A percentile compares a stretch with the other conserved stretches of the same genome.
Conservation (phyloP, 2,329 filamentous ascomycete genomes). For the Didymella keratinophila region DNA sequence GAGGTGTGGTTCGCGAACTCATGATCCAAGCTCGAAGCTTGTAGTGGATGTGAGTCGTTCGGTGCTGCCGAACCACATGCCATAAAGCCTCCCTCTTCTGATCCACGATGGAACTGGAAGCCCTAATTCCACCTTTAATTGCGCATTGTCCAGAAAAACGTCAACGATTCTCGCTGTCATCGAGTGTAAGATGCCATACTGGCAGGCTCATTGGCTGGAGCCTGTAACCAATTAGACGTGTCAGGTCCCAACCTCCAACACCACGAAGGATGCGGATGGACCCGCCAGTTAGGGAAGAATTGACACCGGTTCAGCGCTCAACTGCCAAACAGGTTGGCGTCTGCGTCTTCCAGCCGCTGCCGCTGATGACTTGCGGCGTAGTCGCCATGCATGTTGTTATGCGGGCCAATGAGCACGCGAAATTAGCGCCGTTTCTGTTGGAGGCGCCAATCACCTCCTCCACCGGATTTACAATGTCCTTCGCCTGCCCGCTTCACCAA, state of each 20-base stretch:
- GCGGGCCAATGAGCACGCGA: constrained; percentile 16
- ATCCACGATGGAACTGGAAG: constrained; percentile 3
- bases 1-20: constrained; percentile 7
- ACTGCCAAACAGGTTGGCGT: constrained; percentile 18
- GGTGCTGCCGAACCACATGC: constrained; percentile 13
- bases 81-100: constrained; percentile 6
- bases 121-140: background rate
- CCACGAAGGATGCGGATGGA: constrained; percentile 11
- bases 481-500: constrained; percentile 8
- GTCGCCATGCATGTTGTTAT: constrained; percentile 9
- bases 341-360: constrained; percentile 20
- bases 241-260: constrained; percentile 7
- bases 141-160: constrained; percentile 4
- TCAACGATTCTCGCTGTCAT: constrained; percentile 1
- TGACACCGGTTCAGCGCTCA: constrained; percentile 13
- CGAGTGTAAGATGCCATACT: constrained; percentile 9
- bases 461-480: constrained; percentile 11
- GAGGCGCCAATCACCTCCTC: constrained; percentile 9
- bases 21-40: constrained; percentile 20
- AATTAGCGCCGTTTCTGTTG: constrained; percentile 20
- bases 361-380: constrained; percentile 19
- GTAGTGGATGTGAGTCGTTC: constrained; percentile 2
- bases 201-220: constrained; percentile 9
- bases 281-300: constrained; percentile 20
- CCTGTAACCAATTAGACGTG: constrained; percentile 6